These are phyloP conservation scores for Hamigera avellanea DNA, from an alignment of 495 filamentous ascomycete genomes.

Conservation along the genomic window DNA sequence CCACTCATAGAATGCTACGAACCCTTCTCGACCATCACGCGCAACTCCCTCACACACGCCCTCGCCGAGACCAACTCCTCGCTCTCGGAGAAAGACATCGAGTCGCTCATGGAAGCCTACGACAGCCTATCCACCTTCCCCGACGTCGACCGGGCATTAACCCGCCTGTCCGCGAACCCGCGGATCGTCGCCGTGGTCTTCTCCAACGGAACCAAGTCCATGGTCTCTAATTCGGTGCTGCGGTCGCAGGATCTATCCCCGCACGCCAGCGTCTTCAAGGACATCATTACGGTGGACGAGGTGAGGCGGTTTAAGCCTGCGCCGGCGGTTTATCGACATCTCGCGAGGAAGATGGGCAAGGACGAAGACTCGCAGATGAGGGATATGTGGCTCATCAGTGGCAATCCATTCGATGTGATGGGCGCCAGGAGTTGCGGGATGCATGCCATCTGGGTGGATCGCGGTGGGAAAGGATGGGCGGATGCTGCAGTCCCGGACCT, in stretches of 20 bases:
- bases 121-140: conserved; percentile 57
- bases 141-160: conserved; percentile 47
- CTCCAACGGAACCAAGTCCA: conserved; percentile 57
- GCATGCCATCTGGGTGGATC: conserved; percentile 60
- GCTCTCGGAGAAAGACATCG: conserved; percentile 28
- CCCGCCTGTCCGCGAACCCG: conserved; percentile 24
- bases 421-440: conserved; percentile 35
- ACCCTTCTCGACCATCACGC: conserved; percentile 54
- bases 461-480: conserved; percentile 32
- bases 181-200: conserved; percentile 51
- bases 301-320: conserved; percentile 57
- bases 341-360: conserved; percentile 43
- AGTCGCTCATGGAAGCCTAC: conserved; percentile 52
- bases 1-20: conserved; percentile 41
- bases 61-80: conserved; percentile 40
- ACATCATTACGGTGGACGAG: conserved; percentile 51
- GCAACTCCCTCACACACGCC: conserved; percentile 51
- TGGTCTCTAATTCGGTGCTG: conserved; percentile 50
- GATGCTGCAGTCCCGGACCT: conserved; percentile 19
- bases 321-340: conserved; percentile 47
- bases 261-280: conserved; percentile 36
- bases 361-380: conserved; percentile 23
- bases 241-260: conserved; percentile 43
- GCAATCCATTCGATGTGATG: conserved; percentile 73
- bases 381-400: conserved; percentile 61